Evolutionary conservation across 257 asterid species (phyloP).

Genomic region (Fraxinus cuspidata): DNA sequence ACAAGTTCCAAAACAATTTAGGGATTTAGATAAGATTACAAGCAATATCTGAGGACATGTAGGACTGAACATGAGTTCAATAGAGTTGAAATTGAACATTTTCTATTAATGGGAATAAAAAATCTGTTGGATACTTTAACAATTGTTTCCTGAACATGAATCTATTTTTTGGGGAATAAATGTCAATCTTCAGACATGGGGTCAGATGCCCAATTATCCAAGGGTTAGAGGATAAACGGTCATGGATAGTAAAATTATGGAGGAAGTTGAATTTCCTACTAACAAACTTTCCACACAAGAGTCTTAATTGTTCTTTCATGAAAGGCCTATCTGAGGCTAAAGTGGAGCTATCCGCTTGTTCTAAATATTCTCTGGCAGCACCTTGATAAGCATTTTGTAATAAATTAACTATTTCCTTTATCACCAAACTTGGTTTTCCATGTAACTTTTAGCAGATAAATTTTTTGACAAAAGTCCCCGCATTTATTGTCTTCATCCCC

Average conservation of each 20-base stretch:
- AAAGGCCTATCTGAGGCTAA: background rate
- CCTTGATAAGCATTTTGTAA: background rate
- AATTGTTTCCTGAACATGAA: background rate
- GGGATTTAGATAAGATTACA: background rate
- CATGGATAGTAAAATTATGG: background rate
- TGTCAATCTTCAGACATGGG: background rate
- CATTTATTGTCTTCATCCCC: background rate
- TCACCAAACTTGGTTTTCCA: background rate
- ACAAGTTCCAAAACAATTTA: background rate
- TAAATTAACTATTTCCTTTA: background rate
- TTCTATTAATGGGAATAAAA: background rate
- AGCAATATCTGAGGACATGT: background rate
- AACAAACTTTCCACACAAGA: background rate
- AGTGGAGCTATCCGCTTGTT: background rate
- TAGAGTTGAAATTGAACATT: background rate
- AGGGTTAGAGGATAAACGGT: background rate
- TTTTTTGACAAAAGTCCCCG: background rate
- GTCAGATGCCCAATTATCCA: background rate
- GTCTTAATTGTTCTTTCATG: background rate
- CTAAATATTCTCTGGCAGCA: background rate
- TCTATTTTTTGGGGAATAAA: background rate
- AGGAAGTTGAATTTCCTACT: background rate
- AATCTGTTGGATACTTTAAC: too few species aligned
- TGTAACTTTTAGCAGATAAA: background rate
- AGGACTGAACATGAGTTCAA: background rate